phyloP scores from a whole-genome alignment of 108 stramenopile species.

The Skeletonema grethae region DNA sequence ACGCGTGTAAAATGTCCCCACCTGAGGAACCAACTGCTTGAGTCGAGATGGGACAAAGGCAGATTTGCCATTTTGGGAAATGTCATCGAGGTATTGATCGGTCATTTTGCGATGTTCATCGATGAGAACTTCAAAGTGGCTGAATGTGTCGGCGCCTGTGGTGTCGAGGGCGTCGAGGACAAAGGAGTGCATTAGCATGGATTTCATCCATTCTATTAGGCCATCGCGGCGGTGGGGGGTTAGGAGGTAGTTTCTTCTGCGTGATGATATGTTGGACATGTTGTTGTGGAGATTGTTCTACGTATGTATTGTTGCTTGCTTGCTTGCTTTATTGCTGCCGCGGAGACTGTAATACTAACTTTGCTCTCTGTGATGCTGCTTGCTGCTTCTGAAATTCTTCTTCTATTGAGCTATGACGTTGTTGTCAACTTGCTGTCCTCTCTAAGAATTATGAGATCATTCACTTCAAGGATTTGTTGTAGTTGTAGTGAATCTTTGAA shows the following conservation, averaged over 20 bases:
- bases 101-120: conserved; percentile 80
- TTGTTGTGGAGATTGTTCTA: conserved; percentile 19
- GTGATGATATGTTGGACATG: conserved; percentile 78
- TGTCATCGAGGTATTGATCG: conserved; percentile 25
- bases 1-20: conserved; percentile 87
- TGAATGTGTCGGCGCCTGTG: conserved; percentile 85
- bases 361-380: too few relatives aligned
- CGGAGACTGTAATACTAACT: too few relatives aligned
- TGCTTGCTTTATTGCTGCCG: too few relatives aligned
- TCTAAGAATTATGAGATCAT: background rate
- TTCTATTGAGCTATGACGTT: background rate
- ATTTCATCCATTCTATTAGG: conserved; percentile 94
- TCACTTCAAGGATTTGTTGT: too few relatives aligned
- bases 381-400: background rate
- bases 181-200: conserved; percentile 89
- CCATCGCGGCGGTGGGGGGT: conserved; percentile 90
- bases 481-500: too few relatives aligned
- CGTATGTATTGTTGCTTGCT: too few relatives aligned
- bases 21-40: conserved; percentile 80
- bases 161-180: conserved; percentile 85
- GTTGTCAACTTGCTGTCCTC: background rate
- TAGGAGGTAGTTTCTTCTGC: conserved; percentile 88
- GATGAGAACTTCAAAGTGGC: conserved; percentile 89
- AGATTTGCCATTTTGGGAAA: conserved; percentile 19
- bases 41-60: conserved; percentile 46